phyloP scores from a whole-genome alignment of 1,284 basidiomycete genomes.

The Schizopora paradoxa region DNA sequence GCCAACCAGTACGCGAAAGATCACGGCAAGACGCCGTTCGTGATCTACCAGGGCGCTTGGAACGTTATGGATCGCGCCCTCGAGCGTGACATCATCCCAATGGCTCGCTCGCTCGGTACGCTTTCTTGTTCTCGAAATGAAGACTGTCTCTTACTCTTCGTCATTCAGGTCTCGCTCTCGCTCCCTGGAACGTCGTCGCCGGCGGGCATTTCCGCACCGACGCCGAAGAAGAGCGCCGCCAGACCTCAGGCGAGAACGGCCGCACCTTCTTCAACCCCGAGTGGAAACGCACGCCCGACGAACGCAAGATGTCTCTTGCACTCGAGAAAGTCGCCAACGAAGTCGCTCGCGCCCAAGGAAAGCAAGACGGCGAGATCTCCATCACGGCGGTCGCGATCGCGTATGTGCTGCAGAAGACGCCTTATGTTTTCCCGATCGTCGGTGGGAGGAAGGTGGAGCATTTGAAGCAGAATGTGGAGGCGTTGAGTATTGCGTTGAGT shows the following conservation, averaged over 20 bases:
- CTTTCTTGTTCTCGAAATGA: constrained; percentile 33
- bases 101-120: constrained; percentile 46
- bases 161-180: constrained; percentile 27
- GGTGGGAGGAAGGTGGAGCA: constrained; percentile 21
- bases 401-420: constrained; percentile 19
- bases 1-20: constrained; percentile 34
- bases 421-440: constrained; percentile 19
- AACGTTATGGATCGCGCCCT: constrained; percentile 40
- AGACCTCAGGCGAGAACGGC: constrained; percentile 15
- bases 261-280: constrained; percentile 3
- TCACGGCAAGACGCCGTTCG: constrained; percentile 43
- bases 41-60: constrained; percentile 51
- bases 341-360: constrained; percentile 25
- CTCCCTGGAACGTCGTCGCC: constrained; percentile 29
- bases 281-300: constrained; percentile 17
- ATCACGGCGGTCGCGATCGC: constrained; percentile 19
- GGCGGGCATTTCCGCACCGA: constrained; percentile 21
- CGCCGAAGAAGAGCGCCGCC: constrained; percentile 16
- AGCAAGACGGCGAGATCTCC: constrained; percentile 19
- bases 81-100: constrained; percentile 50
- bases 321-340: constrained; percentile 30
- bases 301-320: constrained; percentile 16
- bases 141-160: background rate
- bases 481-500: constrained; percentile 24
- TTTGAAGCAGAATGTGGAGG: constrained; percentile 18